Evolutionary conservation across 1,139 yeast species (phyloP), one percentile per base, ranked within the genome.

Genomic region (Nematodospora anomalae): DNA sequence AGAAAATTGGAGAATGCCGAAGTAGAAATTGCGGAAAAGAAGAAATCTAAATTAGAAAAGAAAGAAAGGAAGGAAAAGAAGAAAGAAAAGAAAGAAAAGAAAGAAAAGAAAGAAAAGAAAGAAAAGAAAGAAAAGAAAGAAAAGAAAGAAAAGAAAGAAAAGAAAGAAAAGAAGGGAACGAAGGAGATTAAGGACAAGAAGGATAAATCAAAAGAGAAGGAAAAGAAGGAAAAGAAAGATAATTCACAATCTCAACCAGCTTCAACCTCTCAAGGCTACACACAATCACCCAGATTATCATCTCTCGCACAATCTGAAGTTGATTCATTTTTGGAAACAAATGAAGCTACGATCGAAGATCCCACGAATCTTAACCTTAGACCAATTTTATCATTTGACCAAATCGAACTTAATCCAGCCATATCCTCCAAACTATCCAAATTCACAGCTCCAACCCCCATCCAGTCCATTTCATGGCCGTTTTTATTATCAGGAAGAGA

Each of bases 401-500:
- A 83, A 35, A 70, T 92, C 22, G 44, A 58, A 4, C 73, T 90
- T 36, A 75, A 80, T 44, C 47, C 76, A 2, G 67, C 74, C 39
- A 76, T 90, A 43, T 73, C 74, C 44, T 55, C 68, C 9, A 79
- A 76, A 33, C 71, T 90, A 33, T 61, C 78, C 27, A 78, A 79
- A 51, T 92, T 87, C 66, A 83, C 88, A 21, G 81, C 79, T 51
- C 99, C 98, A 39, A 90, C 97, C 4, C 97, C 98, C 23, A 92
- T 92, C 52, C 99, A 92, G 67, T 79, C 96, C n/a, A 90, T 82
- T 23, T 78, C 97, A 9, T 92, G 98, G 98, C 99, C 99, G 46
- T 89, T 79, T 55, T 67, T 94, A 36, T 67, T 92, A 36, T 66
- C 79, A 23, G 85, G 86, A 13, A 76, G 83, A 46, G 98, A 92